Percentiles rank a stretch among this genome's conserved stretches.
These are phyloP conservation scores for Pseudonitzschia pungens DNA, from an alignment of 108 stramenopile genomes.

Conservation along the genomic window DNA sequence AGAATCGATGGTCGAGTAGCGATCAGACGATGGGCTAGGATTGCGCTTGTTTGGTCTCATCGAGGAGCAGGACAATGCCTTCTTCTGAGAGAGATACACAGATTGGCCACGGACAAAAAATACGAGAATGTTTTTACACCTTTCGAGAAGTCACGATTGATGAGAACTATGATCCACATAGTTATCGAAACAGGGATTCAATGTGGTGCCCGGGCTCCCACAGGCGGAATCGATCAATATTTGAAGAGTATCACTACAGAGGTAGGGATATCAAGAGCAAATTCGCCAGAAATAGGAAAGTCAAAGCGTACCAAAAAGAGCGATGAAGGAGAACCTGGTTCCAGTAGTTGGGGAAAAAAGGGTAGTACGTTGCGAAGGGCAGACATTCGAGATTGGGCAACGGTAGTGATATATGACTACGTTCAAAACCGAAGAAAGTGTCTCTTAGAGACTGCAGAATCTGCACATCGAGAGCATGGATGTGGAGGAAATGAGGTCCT, in stretches of 20 bases:
- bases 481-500: background rate
- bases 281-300: background rate
- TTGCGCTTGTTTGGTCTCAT: constrained; percentile 41
- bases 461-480: background rate
- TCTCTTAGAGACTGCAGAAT: constrained; percentile 11
- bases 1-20: constrained; percentile 40
- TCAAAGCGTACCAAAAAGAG: background rate
- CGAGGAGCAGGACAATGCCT: constrained; percentile 17
- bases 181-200: constrained; percentile 17
- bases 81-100: constrained; percentile 6
- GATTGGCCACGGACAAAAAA: background rate
- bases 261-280: background rate
- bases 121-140: constrained; percentile 2
- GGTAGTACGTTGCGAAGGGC: constrained; percentile 1
- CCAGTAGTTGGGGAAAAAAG: constrained; percentile 10
- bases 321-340: background rate
- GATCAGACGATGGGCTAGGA: constrained; percentile 36
- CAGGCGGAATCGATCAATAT: constrained; percentile 36
- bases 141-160: constrained; percentile 16
- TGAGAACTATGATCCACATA: constrained; percentile 20
- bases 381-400: constrained; percentile 43
- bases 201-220: constrained; percentile 37
- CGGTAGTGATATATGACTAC: constrained; percentile 28
- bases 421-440: constrained; percentile 33
- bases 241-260: constrained; percentile 3